phyloP scores from a whole-genome alignment of 768 basidiomycete genomes.

The Clavaria fumosa region DNA sequence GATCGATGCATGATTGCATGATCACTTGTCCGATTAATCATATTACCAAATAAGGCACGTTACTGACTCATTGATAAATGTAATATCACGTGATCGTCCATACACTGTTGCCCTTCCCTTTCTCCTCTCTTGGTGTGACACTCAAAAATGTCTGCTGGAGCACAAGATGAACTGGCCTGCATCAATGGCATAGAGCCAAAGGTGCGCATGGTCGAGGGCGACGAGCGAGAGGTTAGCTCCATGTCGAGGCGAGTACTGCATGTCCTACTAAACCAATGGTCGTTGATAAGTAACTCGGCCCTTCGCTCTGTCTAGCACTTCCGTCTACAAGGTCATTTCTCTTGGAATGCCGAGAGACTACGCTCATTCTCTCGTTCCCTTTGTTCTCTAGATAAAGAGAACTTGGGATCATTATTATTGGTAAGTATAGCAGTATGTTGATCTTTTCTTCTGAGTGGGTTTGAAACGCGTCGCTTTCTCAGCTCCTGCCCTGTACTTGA shows the following conservation, averaged over 20 bases:
- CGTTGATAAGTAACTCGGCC: background rate
- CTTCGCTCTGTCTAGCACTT: slow-evolving; percentile 17
- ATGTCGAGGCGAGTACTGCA: slow-evolving; percentile 26
- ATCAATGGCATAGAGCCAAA: slow-evolving; percentile 39
- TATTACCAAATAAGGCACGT: too few relatives aligned
- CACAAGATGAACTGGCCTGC: slow-evolving; percentile 34
- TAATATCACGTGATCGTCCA: too few relatives aligned
- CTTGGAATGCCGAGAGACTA: slow-evolving; percentile 6
- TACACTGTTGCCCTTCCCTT: too few relatives aligned
- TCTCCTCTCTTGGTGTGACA: too few relatives aligned
- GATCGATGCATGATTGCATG: too few relatives aligned
- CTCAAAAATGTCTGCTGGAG: too few relatives aligned
- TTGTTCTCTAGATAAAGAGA: slow-evolving; percentile 19
- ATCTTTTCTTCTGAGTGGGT: background rate
- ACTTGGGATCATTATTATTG: slow-evolving; percentile 29
- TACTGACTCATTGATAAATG: too few relatives aligned
- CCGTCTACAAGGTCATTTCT: slow-evolving; percentile 24
- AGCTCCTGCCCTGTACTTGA: slow-evolving; percentile 22
- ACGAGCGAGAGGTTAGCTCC: slow-evolving; percentile 31
- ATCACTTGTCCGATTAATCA: too few relatives aligned
- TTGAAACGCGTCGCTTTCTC: slow-evolving; percentile 1
- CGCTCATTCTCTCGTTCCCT: slow-evolving; percentile 5
- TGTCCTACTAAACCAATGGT: too few relatives aligned
- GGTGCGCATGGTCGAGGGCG: slow-evolving; percentile 30
- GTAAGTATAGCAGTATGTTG: slow-evolving; percentile 12